Conservation (phyloP, 2,329 filamentous ascomycete genomes). For the Arthrinium phaeospermum region DNA sequence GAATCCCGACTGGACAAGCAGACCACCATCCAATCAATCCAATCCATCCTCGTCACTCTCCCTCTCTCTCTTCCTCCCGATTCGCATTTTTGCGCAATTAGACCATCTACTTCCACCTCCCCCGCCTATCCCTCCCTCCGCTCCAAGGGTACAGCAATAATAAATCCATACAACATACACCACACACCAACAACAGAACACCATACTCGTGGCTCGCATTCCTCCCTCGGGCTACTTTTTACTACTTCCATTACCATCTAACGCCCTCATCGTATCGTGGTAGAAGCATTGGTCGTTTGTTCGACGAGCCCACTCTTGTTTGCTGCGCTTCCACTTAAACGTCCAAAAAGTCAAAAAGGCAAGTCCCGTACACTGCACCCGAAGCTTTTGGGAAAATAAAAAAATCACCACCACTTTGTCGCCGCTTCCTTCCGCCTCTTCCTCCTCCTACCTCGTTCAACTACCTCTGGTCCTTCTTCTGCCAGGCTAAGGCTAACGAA, state of each 20-base stretch:
- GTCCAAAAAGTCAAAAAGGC: slow-evolving; percentile 13
- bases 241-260: neutral
- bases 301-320: slow-evolving; percentile 11
- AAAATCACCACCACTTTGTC: slow-evolving; percentile 1
- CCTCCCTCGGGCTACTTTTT: neutral
- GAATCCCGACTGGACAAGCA: neutral
- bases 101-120: slow-evolving; percentile 5
- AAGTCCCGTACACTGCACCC: slow-evolving; percentile 1
- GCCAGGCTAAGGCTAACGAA: slow-evolving; percentile 8
- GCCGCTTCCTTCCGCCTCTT: neutral
- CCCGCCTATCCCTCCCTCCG: slow-evolving; percentile 13
- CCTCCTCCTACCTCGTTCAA: neutral
- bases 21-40: neutral
- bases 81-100: neutral
- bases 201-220: slow-evolving; percentile 1
- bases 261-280: neutral
- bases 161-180: slow-evolving; percentile 1
- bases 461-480: neutral
- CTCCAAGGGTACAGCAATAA: neutral
- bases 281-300: slow-evolving; percentile 9
- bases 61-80: slow-evolving; percentile 6
- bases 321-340: slow-evolving; percentile 11
- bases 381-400: neutral
- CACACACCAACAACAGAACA: neutral
- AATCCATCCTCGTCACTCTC: neutral